Base-by-base conservation (phyloP, 1,139 yeast species). In the Torulaspora pretoriensis region DNA sequence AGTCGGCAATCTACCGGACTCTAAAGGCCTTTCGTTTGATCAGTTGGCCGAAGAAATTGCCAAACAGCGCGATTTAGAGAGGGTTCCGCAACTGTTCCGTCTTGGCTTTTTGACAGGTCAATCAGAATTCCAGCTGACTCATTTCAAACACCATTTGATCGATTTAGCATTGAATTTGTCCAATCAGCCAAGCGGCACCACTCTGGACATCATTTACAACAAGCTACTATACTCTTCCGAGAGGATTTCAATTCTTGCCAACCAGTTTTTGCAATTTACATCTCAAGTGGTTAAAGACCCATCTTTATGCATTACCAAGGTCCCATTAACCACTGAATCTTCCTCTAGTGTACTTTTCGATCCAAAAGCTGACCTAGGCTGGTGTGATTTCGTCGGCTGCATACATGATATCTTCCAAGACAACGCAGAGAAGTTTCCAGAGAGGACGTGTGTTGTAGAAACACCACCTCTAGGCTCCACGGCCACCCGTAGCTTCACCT, bases 341-440 rank as follows among this genome's bases (percentile, higher is more conserved):
- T 96, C 89, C 60, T 61, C 60, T 30, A 54, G 64, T 0, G 66
- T 73, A 3, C 72, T 94, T 47, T 98, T 98, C 5, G 94, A 90
- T 61, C 98, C 99, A 35, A 86, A 89, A 2, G 67, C 71, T 9
- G 84, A 90, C 59, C 74, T 92, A 54, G 95, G 89, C 65, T 92
- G 97, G 97, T 72, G 81, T 35, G 86, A 86, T 14, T 92, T 81
- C 67, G 77, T 94, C 54, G 98, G 99, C 38, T 90, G 97, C 8
- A 94, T 92, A 55, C 98, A 94, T 61, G 98, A 92, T 58, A 90
- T 92, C 39, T 92, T 92, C 67, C 81, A 83, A 65, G 79, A 74
- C 46, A 92, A 92, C 63, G 97, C 98, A 3, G 78, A 73, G 37
- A 76, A 74, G 53, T 81, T 78, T 61, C 98, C 98, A 3, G 89